A percentile compares a stretch with the other conserved stretches of the same genome.
These are phyloP conservation scores for Candida frijolesensis DNA, from an alignment of 1,139 yeast species.

Conservation along the genomic window DNA sequence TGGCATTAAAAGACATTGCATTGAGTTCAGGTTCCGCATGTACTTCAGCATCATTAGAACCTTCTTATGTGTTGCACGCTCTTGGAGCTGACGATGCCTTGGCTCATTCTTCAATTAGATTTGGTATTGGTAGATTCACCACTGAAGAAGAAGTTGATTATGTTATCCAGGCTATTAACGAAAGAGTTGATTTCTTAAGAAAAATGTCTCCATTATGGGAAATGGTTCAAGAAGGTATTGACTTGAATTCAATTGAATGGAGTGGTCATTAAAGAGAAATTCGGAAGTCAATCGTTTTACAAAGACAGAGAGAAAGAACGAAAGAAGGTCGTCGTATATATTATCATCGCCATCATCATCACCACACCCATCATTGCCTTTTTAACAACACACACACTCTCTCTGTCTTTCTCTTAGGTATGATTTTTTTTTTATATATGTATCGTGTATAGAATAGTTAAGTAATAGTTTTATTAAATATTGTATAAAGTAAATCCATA, in stretches of 20 bases:
- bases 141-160: slow-evolving; percentile 95
- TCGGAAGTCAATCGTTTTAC: too few species aligned
- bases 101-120: slow-evolving; percentile 96
- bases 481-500: neutral
- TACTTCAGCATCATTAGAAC: slow-evolving; percentile 97
- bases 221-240: slow-evolving; percentile 99
- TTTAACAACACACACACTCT: neutral
- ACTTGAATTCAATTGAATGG: slow-evolving; percentile 93
- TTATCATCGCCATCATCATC: too few species aligned
- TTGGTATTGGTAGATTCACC: slow-evolving; percentile 96
- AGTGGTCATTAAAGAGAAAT: slow-evolving; percentile 65
- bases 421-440: neutral
- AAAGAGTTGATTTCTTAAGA: slow-evolving; percentile 88
- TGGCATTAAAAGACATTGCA: slow-evolving; percentile 98
- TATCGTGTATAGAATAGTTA: neutral
- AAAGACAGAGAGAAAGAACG: too few species aligned
- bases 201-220: slow-evolving; percentile 97
- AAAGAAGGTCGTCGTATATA: too few species aligned
- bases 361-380: neutral
- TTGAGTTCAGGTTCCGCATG: slow-evolving; percentile 98
- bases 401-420: slow-evolving; percentile 1
- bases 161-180: slow-evolving; percentile 83
- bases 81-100: slow-evolving; percentile 97
- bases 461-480: neutral
- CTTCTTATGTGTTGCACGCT: slow-evolving; percentile 94